Evolutionary conservation across 495 filamentous ascomycete genomes (phyloP), one percentile per base, ranked within the genome.

Genomic region (Aspergillus bertholletiae): DNA sequence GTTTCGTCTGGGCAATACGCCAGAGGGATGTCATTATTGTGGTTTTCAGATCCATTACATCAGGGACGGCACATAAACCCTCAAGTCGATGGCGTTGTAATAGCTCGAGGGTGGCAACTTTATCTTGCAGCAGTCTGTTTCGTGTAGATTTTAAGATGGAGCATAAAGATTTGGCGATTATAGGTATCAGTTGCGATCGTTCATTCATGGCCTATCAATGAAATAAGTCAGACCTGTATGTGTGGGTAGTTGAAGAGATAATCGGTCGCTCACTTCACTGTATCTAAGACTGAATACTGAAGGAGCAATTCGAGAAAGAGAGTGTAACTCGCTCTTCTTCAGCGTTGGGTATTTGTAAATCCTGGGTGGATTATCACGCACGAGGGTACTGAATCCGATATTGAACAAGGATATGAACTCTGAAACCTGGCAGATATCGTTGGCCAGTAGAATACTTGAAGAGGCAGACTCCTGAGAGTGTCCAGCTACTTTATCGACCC

Each of bases 131-230:
- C 4, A 35, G 11, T 17, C 47, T 41, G 24, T 64, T 58, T 0
- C 49, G 37, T n/a, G 56, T 62, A 8, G 50, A 50, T 17, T 58
- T 52, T 15, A 74, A 46, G 51, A 78, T 65, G 4, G 62, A 67
- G 2, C 55, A 41, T 15, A 76, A 41, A 0, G 73, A 68, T 52
- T 69, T 74, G 1, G 67, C 60, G 43, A 79, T 65, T 1, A 60
- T 63, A 1, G 71, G 58, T 7, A 75, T 66, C 7, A 75, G 61
- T 2, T 54, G 53, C 6, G 65, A 66, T 43, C 77, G 59, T 50
- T 74, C 71, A 20, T 67, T 68, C 55, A 78, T 68, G 18, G 70
- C 70, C 77, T 78, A 41, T 20, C 5, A 45, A 8, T 9, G 4
- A 5, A 17, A 34, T 7, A 57, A n/a, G n/a, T n/a, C n/a, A n/a